phyloP scores from a whole-genome alignment of 495 filamentous ascomycete genomes.

The Delitschia confertaspora region DNA sequence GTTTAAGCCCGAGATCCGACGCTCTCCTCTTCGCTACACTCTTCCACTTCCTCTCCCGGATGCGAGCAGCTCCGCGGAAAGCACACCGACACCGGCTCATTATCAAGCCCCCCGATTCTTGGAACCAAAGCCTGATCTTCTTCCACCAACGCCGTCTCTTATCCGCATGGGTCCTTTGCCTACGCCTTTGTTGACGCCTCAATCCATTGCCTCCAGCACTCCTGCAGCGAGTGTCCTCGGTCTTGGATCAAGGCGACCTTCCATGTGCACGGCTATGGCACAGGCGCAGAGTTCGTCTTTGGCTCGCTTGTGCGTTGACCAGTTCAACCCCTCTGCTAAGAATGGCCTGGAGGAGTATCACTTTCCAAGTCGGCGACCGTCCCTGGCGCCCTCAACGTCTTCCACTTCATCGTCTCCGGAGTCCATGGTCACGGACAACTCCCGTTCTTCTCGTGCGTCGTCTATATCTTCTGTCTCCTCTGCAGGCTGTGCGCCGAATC shows the following conservation, averaged over 20 bases:
- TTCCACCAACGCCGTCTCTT: conserved; percentile 37
- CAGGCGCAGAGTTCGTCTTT: conserved; percentile 58
- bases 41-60: conserved; percentile 14
- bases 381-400: conserved; percentile 61
- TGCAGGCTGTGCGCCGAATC: conserved; percentile 54
- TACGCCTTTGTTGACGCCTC: conserved; percentile 75
- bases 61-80: conserved; percentile 27
- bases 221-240: conserved; percentile 76
- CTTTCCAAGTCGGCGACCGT: conserved; percentile 42
- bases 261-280: conserved; percentile 73
- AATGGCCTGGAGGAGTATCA: conserved; percentile 46
- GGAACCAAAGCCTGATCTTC: conserved; percentile 31
- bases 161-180: conserved; percentile 60
- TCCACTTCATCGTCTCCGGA: conserved; percentile 79
- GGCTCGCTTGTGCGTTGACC: conserved; percentile 49
- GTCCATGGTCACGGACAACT: conserved; percentile 81
- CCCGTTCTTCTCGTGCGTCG: conserved; percentile 42
- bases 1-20: conserved; percentile 4
- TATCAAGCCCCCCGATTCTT: conserved; percentile 31
- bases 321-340: conserved; percentile 40
- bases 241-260: conserved; percentile 47
- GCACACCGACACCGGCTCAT: conserved; percentile 33
- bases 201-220: conserved; percentile 63
- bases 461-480: conserved; percentile 45
- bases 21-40: conserved; percentile 1